Conservation (phyloP, 2,329 filamentous ascomycete species). For the Xylaria digitata region DNA sequence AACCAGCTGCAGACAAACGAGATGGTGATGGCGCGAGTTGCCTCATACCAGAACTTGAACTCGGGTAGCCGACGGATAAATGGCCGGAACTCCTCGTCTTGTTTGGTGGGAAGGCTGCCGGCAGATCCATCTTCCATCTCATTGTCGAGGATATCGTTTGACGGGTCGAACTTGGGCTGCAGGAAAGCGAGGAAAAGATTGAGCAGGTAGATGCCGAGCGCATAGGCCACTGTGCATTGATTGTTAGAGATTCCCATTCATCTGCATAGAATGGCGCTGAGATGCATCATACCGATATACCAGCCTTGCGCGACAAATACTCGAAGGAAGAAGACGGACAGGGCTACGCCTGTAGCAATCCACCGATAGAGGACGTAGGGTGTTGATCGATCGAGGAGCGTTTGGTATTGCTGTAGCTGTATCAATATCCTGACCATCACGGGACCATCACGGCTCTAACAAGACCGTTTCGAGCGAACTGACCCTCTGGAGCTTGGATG, state of each 20-base stretch:
- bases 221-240: slow-evolving; percentile 81
- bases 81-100: slow-evolving; percentile 96
- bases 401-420: slow-evolving; percentile 82
- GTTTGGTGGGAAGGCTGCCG: slow-evolving; percentile 87
- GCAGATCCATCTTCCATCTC: slow-evolving; percentile 94
- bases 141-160: slow-evolving; percentile 88
- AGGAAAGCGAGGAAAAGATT: slow-evolving; percentile 99
- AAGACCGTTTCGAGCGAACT: slow-evolving; percentile 47
- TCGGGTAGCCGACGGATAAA: slow-evolving; percentile 96
- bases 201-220: slow-evolving; percentile 96
- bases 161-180: slow-evolving; percentile 98
- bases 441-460: not conserved
- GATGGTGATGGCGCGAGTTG: slow-evolving; percentile 86
- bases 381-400: slow-evolving; percentile 91
- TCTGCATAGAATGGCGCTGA: slow-evolving; percentile 1
- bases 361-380: slow-evolving; percentile 92
- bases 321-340: slow-evolving; percentile 86
- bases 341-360: slow-evolving; percentile 80
- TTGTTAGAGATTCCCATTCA: slow-evolving; percentile 33
- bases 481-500: slow-evolving; percentile 78
- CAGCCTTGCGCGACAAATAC: slow-evolving; percentile 95
- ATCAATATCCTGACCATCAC: slow-evolving; percentile 18
- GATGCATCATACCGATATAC: slow-evolving; percentile 82
- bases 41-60: slow-evolving; percentile 99
- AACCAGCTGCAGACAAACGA: slow-evolving; percentile 93